Conservation (phyloP, 768 basidiomycete species). For the Atractiella rhizophila region DNA sequence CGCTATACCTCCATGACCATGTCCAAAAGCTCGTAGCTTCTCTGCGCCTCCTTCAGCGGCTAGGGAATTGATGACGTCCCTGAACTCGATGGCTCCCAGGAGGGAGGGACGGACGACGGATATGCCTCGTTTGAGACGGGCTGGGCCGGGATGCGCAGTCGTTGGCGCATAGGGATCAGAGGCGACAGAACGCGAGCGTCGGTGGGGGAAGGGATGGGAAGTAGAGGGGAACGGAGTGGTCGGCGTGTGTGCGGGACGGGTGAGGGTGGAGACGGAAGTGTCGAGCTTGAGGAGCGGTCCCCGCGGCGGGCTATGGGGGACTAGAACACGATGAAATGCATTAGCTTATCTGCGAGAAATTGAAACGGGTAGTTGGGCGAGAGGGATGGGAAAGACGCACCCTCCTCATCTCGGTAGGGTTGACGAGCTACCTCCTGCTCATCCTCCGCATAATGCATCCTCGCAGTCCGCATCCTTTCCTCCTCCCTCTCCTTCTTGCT, state of each 20-base stretch:
- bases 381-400: too few species aligned
- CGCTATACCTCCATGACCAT: not conserved
- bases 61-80: constrained; percentile 62
- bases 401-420: too few species aligned
- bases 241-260: constrained; percentile 11
- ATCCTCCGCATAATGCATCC: constrained; percentile 23
- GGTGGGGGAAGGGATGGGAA: constrained; percentile 26
- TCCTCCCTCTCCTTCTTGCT: constrained; percentile 35
- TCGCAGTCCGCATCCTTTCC: constrained; percentile 26
- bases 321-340: too few species aligned
- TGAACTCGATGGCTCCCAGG: constrained; percentile 83
- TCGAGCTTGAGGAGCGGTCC: constrained; percentile 22
- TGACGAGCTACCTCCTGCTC: too few species aligned
- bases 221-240: constrained; percentile 23
- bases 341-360: too few species aligned
- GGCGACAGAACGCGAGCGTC: not conserved
- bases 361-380: too few species aligned
- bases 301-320: too few species aligned
- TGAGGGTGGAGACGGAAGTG: constrained; percentile 30
- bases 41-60: constrained; percentile 36
- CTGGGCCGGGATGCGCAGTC: not conserved
- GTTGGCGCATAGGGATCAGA: too few species aligned
- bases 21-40: constrained; percentile 7
- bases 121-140: not conserved
- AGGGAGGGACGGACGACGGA: constrained; percentile 39